These are phyloP conservation scores for Aureobasidium vineae DNA, from an alignment of 2,329 filamentous ascomycete genomes.

Conservation along the genomic window DNA sequence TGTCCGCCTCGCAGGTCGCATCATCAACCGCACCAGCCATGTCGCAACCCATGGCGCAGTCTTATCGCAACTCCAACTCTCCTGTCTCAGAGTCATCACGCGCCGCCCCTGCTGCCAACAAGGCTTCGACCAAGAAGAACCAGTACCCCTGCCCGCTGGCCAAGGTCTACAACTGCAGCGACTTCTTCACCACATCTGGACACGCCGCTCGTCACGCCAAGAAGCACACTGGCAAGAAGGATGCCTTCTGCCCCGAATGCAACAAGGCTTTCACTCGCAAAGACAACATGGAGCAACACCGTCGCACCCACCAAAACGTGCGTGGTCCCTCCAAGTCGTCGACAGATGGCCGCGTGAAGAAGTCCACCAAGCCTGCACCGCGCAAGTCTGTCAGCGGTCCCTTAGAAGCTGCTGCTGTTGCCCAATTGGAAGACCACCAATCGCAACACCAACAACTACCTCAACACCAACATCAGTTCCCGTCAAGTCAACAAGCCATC, in stretches of 20 bases:
- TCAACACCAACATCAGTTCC: conserved; percentile 31
- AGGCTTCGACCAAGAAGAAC: conserved; percentile 56
- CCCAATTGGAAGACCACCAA: conserved; percentile 36
- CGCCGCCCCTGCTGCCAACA: conserved; percentile 46
- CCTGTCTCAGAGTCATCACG: conserved; percentile 50
- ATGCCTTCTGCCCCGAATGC: conserved; percentile 67
- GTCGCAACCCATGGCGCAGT: conserved; percentile 28
- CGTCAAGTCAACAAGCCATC: conserved; percentile 28
- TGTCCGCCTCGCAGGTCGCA: conserved; percentile 31
- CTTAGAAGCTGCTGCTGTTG: conserved; percentile 39
- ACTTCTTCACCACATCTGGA: conserved; percentile 80
- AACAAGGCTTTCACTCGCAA: conserved; percentile 77
- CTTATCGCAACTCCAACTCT: conserved; percentile 46
- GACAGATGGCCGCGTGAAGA: conserved; percentile 48
- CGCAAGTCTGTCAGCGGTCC: conserved; percentile 37
- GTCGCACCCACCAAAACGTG: conserved; percentile 67
- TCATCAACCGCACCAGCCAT: conserved; percentile 26
- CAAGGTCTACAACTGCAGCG: conserved; percentile 68
- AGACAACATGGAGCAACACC: conserved; percentile 86
- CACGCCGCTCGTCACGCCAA: conserved; percentile 83
- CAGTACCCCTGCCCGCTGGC: conserved; percentile 72
- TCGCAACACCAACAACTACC: conserved; percentile 29
- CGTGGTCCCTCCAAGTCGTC: conserved; percentile 44
- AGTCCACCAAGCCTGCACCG: conserved; percentile 40
- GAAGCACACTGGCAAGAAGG: conserved; percentile 79